These are phyloP conservation scores for Sphenostylis stenocarpa DNA, from an alignment of 306 rosid species.

Conservation along the genomic window DNA sequence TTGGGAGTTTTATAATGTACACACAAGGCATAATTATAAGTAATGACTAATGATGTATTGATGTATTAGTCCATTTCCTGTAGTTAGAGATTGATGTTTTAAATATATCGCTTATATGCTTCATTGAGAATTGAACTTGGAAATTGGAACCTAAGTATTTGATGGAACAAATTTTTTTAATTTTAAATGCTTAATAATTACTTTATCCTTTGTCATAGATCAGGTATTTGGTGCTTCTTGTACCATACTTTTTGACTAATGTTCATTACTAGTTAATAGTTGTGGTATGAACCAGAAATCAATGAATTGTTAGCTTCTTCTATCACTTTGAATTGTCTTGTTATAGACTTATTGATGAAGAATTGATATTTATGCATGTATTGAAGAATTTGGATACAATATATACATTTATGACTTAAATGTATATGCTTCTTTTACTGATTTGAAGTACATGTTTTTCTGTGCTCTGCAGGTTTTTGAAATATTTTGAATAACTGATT, in stretches of 20 bases:
- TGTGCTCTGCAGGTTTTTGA: slow-evolving; percentile 50
- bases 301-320: slow-evolving; percentile 8
- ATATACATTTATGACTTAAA: neutral
- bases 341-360: neutral
- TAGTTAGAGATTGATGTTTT: slow-evolving; percentile 23
- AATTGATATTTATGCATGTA: neutral
- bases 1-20: slow-evolving; percentile 20
- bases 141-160: neutral
- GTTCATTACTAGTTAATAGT: neutral
- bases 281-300: slow-evolving; percentile 3
- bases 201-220: slow-evolving; percentile 22
- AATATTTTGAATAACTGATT: slow-evolving; percentile 1
- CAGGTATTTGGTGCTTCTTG: neutral
- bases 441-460: slow-evolving; percentile 27
- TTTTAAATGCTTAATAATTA: neutral
- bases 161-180: slow-evolving; percentile 1
- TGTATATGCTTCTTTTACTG: slow-evolving; percentile 15
- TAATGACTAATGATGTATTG: slow-evolving; percentile 1
- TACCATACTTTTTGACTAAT: neutral
- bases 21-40: neutral
- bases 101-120: neutral
- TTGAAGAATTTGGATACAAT: neutral
- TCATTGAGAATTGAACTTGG: neutral
- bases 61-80: slow-evolving; percentile 2
- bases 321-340: slow-evolving; percentile 22